Percentiles rank a stretch among this genome's conserved stretches.
Evolutionary conservation across 225 moss, liverwort and hornwort genomes (phyloP).

Genomic region (Asterella californica): DNA sequence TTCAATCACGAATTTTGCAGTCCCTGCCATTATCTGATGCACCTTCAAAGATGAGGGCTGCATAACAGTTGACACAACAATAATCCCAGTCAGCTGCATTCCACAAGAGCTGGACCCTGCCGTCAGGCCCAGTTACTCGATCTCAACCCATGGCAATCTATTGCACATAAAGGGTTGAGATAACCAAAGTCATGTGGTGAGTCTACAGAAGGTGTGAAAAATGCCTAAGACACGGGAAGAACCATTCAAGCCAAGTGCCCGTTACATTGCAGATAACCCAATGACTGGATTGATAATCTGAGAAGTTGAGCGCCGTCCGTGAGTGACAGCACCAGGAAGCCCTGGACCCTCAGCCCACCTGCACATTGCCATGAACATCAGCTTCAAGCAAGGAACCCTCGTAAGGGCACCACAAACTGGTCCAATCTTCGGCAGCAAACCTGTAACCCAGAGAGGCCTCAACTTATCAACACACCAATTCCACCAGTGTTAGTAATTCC

Average conservation of each 20-base stretch:
- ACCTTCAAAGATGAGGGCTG: conserved; percentile 46
- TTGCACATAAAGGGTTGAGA: conserved; percentile 29
- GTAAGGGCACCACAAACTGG: conserved; percentile 51
- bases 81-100: conserved; percentile 25
- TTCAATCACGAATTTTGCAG: conserved; percentile 52
- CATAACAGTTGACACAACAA: conserved; percentile 25
- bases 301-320: conserved; percentile 48
- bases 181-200: conserved; percentile 25
- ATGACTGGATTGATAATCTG: conserved; percentile 44
- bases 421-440: conserved; percentile 54
- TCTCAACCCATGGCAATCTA: conserved; percentile 21
- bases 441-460: conserved; percentile 48
- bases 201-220: conserved; percentile 32
- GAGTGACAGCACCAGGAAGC: conserved; percentile 48
- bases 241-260: conserved; percentile 53
- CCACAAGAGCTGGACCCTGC: conserved; percentile 5
- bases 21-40: conserved; percentile 59
- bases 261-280: conserved; percentile 55
- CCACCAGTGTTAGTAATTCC: conserved; percentile 37
- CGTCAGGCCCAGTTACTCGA: conserved; percentile 18
- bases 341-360: conserved; percentile 56
- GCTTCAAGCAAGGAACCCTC: conserved; percentile 52
- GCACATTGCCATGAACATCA: conserved; percentile 60
- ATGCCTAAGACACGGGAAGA: conserved; percentile 41
- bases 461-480: conserved; percentile 45